phyloP scores from a whole-genome alignment of 23 red algal genomes.

The Gracilaria gracilis region DNA sequence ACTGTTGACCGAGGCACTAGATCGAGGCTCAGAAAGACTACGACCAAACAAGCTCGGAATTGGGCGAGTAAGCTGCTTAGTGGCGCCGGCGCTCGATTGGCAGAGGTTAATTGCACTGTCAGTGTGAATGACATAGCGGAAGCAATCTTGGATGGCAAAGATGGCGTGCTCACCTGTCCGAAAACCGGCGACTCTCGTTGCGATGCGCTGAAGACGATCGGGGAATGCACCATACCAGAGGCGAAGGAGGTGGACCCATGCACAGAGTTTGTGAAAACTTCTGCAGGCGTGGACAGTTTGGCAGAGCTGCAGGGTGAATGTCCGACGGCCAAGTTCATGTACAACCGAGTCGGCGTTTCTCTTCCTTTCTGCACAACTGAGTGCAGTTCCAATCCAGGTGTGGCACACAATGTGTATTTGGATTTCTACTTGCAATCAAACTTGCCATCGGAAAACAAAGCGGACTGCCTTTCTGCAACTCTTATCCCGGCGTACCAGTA shows the following conservation, averaged over 20 bases:
- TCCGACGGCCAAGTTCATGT: background rate
- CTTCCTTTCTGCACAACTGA: background rate
- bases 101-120: background rate
- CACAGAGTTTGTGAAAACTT: background rate
- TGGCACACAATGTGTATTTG: background rate
- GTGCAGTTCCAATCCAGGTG: background rate
- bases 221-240: background rate
- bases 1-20: background rate
- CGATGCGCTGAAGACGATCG: background rate
- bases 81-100: background rate
- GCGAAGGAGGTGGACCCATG: background rate
- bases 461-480: conserved; percentile 1
- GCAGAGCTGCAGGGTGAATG: background rate
- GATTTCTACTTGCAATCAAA: background rate
- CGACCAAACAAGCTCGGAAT: background rate
- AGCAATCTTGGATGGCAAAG: background rate
- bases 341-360: background rate
- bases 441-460: background rate
- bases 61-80: background rate
- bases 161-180: background rate
- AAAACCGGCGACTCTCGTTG: background rate
- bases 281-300: background rate
- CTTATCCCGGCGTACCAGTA: background rate
- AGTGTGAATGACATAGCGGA: background rate
- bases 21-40: background rate